Base-by-base conservation (phyloP, 257 asterid species). In the Ajuga chamaepitys region DNA sequence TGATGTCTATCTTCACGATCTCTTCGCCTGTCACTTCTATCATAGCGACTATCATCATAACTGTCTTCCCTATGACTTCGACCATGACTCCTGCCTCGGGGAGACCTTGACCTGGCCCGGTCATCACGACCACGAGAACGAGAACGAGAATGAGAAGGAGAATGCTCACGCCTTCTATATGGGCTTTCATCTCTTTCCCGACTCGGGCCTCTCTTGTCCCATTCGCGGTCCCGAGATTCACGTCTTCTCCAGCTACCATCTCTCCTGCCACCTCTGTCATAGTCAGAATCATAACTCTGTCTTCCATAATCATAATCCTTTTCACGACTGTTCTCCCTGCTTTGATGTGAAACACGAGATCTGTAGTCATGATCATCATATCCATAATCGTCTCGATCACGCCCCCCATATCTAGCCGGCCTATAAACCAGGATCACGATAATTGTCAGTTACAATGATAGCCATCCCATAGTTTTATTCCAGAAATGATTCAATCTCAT, bases 261-360 rank as follows among this genome's bases (percentile, higher is more conserved):
- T 85, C 95, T 83, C 76, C 90, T 80, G 65, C 77, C 74, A 62
- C 92, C 81, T 55, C 89, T 81, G 24, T 94, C 99, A 82, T 94
- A 82, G 72, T 94, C 99, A 67, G 99, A 87, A 78, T 94, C 99
- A 76, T 89, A 86, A 76, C 95, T 83, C 41, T 80, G 87, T 67
- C 88, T 79, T 51, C 90, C 88, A 45, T 89, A 81, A 75, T 88
- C 95, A 69, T 84, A 82, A 77, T 86, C 96, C 69, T 83, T 86
- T 73, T 94, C 97, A 55, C 85, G 85, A 81, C 95, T 90, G 45
- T 77, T 83, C 77, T 93, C 97, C 80, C 91, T 76, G 72, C 83
- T 82, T 26, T 76, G 85, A 74, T 78, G 89, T 7, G 90, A 58
- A 74, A 61, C 66, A 69, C 93, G 92, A 70, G 88, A 70, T 78